Evolutionary conservation across 1,284 basidiomycete species (phyloP), one percentile per base, ranked within the genome.

Genomic region (Ganoderma sp.): DNA sequence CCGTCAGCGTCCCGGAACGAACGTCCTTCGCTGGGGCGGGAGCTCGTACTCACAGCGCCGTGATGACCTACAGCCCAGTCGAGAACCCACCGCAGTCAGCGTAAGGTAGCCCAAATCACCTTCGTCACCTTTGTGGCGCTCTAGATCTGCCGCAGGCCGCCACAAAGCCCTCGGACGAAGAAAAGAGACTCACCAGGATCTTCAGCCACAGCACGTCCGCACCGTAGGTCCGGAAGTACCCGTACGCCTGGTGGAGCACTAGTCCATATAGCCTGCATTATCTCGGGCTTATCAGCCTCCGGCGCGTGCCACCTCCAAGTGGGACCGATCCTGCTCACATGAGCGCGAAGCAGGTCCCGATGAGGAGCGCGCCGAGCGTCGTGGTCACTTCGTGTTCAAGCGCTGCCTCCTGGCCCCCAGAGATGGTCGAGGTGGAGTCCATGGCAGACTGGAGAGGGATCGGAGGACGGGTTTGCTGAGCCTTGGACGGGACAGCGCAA

Each of bases 171-270:
- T 8, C 10, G 32, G 32, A 32, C 32, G 32, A 32, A 32, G 32
- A 39, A 10, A 4, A 15, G 0, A 4, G 1, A 52, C 58, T 60
- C 37, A 42, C 58, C 39, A 60, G 22, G n/a, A 37, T 39, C n/a
- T 41, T 37, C 6, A 60, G 37, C 34, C 22, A 60, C 37, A 39
- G 37, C 14, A 39, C 14, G 37, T 60, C 58, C 8, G 58, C 37
- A 5, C n/a, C 22, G 22, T 37, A 41, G 8, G n/a, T 42, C 22
- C 58, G 58, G 39, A 41, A 37, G 22, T 60, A 60, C 41, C 34
- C 41, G 58, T 60, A 60, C 39, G 58, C 22, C 58, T 60, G 58
- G 22, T 41, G 58, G 10, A 60, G 22, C 22, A 37, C 22, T 3
- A 60, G 34, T 14, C 58, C 58, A 22, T 60, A 60, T 0, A 52